Evolutionary conservation across 116 monocot species (phyloP).

Genomic region (Posidonia oceanica): DNA sequence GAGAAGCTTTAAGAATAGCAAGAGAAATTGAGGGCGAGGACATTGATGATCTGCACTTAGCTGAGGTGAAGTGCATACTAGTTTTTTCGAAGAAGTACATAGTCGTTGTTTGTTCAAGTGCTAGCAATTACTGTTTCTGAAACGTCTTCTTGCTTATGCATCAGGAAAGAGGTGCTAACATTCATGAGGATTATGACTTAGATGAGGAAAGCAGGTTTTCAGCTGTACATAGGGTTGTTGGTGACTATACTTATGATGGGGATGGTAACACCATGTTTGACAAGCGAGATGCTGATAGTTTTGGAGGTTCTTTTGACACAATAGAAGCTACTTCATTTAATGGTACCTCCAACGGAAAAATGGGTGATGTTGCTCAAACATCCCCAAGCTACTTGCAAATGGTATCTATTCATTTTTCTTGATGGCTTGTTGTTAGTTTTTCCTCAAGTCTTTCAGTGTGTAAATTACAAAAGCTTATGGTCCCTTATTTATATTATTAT

Average conservation of each 20-base stretch:
- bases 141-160: background rate
- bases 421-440: background rate
- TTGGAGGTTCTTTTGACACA: conserved; percentile 21
- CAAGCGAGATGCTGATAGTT: conserved; percentile 21
- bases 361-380: background rate
- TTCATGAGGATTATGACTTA: conserved; percentile 44
- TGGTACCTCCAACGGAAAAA: conserved; percentile 21
- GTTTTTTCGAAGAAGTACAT: background rate
- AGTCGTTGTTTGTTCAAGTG: background rate
- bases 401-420: conserved; percentile 1
- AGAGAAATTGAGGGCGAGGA: conserved; percentile 92
- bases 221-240: conserved; percentile 55
- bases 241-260: conserved; percentile 12
- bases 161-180: conserved; percentile 29
- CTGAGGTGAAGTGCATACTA: conserved; percentile 41
- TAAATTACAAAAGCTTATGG: no score
- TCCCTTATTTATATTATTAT: no score
- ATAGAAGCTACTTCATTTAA: conserved; percentile 9
- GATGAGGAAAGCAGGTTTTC: conserved; percentile 95
- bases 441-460: background rate
- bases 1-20: conserved; percentile 68
- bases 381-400: background rate
- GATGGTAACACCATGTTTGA: conserved; percentile 7
- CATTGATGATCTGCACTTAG: conserved; percentile 75
- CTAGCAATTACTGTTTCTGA: background rate